phyloP scores from a whole-genome alignment of 441 rosid species.

The Pelargonium citronellum region DNA sequence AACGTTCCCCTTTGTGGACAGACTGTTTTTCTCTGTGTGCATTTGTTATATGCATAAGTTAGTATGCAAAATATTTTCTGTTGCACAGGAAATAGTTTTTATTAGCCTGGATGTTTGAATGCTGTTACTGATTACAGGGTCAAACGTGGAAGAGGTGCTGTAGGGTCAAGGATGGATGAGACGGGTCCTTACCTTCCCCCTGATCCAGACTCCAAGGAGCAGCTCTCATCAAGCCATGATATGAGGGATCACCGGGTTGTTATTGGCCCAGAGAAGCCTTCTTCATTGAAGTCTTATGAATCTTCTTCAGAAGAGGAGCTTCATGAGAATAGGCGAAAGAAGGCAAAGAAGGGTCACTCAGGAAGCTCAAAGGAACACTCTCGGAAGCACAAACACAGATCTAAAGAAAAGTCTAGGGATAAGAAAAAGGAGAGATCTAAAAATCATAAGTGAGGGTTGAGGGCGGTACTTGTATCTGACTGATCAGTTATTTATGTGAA shows the following conservation, averaged over 20 bases:
- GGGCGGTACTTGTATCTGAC: neutral
- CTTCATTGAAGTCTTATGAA: conserved; percentile 18
- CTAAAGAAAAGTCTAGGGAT: conserved; percentile 43
- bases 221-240: conserved; percentile 23
- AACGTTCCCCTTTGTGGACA: neutral
- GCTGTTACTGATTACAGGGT: conserved; percentile 25
- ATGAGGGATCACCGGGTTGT: conserved; percentile 26
- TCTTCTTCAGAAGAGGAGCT: conserved; percentile 38
- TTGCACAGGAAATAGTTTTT: no score
- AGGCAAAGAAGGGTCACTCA: conserved; percentile 29
- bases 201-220: conserved; percentile 24
- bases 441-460: neutral
- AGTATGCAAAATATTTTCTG: no score
- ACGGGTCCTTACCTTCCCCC: conserved; percentile 51
- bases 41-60: no score
- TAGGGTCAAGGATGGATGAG: conserved; percentile 93
- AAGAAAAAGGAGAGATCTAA: conserved; percentile 40
- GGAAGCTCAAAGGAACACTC: no score
- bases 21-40: no score
- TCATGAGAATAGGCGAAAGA: conserved; percentile 24
- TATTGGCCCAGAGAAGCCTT: conserved; percentile 48
- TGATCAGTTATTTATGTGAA: neutral
- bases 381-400: conserved; percentile 22
- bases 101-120: no score
- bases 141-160: conserved; percentile 86